Evolutionary conservation across 2,329 filamentous ascomycete species (phyloP).

Genomic region (Fusarium solani-melongenae): DNA sequence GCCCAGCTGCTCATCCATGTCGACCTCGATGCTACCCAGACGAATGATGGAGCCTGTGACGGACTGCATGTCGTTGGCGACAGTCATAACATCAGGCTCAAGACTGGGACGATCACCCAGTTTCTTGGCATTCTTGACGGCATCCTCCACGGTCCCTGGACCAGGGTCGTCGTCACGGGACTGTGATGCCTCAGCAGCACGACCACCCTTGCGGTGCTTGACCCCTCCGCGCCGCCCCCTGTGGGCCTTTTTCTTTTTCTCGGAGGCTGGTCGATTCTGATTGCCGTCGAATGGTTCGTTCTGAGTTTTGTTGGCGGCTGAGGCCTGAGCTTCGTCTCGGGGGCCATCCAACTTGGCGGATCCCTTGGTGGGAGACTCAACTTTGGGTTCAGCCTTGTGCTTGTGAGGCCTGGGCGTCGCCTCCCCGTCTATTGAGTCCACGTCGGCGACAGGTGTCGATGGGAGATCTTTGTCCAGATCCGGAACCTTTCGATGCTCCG

Average conservation of each 20-base stretch:
- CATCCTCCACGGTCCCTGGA: slow-evolving; percentile 68
- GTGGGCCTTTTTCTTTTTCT: slow-evolving; percentile 76
- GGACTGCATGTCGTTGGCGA: slow-evolving; percentile 67
- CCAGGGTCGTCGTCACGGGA: slow-evolving; percentile 60
- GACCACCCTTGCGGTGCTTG: slow-evolving; percentile 71
- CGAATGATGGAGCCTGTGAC: slow-evolving; percentile 69
- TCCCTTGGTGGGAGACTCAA: background rate
- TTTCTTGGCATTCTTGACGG: slow-evolving; percentile 68
- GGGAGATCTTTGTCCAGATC: slow-evolving; percentile 4
- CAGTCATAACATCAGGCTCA: slow-evolving; percentile 71
- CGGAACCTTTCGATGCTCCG: slow-evolving; percentile 10
- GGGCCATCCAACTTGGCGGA: slow-evolving; percentile 1
- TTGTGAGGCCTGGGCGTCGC: slow-evolving; percentile 25
- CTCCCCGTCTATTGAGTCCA: slow-evolving; percentile 27
- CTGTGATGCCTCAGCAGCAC: slow-evolving; percentile 63
- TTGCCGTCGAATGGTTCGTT: background rate
- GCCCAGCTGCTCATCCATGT: slow-evolving; percentile 71
- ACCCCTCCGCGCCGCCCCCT: slow-evolving; percentile 78
- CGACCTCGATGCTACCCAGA: slow-evolving; percentile 73
- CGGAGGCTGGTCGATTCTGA: slow-evolving; percentile 38
- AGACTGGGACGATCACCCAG: slow-evolving; percentile 64
- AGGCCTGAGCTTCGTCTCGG: background rate
- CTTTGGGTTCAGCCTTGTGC: background rate
- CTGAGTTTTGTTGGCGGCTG: background rate
- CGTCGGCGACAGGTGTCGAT: slow-evolving; percentile 7